Evolutionary conservation across 208 protist species (phyloP).

Genomic region (Perkinsela sp.): DNA sequence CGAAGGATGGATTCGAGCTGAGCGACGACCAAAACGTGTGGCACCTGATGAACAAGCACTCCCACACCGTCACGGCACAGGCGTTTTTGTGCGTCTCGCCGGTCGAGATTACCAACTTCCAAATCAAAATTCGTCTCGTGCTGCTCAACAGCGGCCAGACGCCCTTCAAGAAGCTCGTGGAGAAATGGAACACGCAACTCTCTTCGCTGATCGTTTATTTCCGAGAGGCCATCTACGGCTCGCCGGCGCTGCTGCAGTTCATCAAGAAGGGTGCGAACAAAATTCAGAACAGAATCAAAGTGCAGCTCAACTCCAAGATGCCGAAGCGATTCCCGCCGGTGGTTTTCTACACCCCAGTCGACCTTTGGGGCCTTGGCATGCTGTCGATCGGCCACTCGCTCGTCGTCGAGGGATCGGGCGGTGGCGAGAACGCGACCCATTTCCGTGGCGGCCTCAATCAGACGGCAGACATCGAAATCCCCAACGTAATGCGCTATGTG

Average conservation of each 20-base stretch:
- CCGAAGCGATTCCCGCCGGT: conserved; percentile 96
- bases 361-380: conserved; percentile 95
- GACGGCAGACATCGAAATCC: conserved; percentile 95
- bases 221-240: conserved; percentile 90
- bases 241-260: conserved; percentile 88
- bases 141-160: conserved; percentile 98
- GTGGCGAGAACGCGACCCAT: conserved; percentile 89
- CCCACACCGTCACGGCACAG: conserved; percentile 93
- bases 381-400: conserved; percentile 98
- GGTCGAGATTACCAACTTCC: conserved; percentile 77
- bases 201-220: conserved; percentile 99
- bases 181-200: conserved; percentile 99
- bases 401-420: conserved; percentile 91
- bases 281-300: conserved; percentile 99
- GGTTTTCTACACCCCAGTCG: conserved; percentile 96
- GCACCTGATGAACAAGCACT: conserved; percentile 91
- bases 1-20: conserved; percentile 54
- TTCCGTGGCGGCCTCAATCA: conserved; percentile 95
- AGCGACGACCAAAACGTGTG: conserved; percentile 91
- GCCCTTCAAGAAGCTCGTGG: conserved; percentile 99
- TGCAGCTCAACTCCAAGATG: conserved; percentile 99
- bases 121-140: conserved; percentile 91
- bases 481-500: conserved; percentile 99
- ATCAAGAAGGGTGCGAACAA: conserved; percentile 98
- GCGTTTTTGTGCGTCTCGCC: conserved; percentile 92